These are phyloP conservation scores for Acacia confusa DNA, from an alignment of 306 rosid genomes.

Conservation along the genomic window DNA sequence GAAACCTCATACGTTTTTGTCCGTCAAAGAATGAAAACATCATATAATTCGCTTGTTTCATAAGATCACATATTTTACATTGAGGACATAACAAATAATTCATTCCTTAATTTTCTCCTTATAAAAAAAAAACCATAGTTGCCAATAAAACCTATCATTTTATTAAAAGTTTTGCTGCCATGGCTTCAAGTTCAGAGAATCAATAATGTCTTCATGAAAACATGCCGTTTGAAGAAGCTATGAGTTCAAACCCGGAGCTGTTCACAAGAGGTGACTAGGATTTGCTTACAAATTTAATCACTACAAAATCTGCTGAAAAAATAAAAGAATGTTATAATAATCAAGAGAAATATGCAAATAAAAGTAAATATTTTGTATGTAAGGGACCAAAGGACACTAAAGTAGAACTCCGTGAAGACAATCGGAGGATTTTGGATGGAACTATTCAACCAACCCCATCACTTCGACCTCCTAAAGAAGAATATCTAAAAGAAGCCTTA, in stretches of 20 bases:
- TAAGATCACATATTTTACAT: not conserved
- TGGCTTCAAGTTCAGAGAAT: not conserved
- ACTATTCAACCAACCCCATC: not conserved
- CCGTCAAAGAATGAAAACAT: not conserved
- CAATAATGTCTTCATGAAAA: not conserved
- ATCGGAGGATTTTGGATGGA: not conserved
- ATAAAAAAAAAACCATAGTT: not conserved
- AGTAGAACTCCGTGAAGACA: not conserved
- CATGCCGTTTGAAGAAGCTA: not conserved
- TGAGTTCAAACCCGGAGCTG: not conserved
- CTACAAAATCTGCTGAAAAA: not conserved
- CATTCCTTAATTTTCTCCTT: not conserved
- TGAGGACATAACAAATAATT: not conserved
- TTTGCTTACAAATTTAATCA: not conserved
- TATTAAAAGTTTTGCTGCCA: not conserved
- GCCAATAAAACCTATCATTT: no score
- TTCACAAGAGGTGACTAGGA: not conserved
- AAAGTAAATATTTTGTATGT: not conserved
- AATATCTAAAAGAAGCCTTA: not conserved
- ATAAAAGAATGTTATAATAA: not conserved
- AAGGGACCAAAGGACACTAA: not conserved
- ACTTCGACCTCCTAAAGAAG: not conserved
- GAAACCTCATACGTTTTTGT: not conserved
- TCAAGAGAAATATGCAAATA: not conserved
- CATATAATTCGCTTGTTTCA: not conserved